These are phyloP conservation scores for Termitomyces titanicus DNA, from an alignment of 768 basidiomycete species.

Conservation along the genomic window DNA sequence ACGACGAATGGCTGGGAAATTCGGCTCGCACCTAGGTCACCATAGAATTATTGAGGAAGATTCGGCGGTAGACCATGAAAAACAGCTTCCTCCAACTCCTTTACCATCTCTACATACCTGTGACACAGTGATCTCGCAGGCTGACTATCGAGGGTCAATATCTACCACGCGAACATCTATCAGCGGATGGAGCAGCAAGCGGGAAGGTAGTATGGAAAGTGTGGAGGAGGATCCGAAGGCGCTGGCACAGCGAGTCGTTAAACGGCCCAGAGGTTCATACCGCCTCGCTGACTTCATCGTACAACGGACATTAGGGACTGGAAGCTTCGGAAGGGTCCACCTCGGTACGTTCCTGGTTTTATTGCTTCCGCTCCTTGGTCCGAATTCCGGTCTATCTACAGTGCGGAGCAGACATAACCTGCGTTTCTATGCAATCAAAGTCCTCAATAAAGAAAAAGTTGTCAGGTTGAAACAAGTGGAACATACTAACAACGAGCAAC, in stretches of 20 bases:
- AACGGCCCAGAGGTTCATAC: slow-evolving; percentile 63
- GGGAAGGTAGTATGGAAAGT: slow-evolving; percentile 31
- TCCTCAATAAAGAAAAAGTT: slow-evolving; percentile 89
- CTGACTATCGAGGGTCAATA: slow-evolving; percentile 62
- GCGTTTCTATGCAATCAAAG: slow-evolving; percentile 96
- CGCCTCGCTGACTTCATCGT: slow-evolving; percentile 75
- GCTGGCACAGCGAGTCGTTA: slow-evolving; percentile 23
- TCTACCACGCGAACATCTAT: slow-evolving; percentile 65
- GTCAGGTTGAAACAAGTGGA: slow-evolving; percentile 93
- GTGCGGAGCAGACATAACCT: slow-evolving; percentile 91
- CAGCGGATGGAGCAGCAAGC: slow-evolving; percentile 43
- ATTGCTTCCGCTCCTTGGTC: slow-evolving; percentile 8
- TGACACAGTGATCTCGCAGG: slow-evolving; percentile 28
- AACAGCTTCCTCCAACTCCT: slow-evolving; percentile 23
- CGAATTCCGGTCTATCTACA: slow-evolving; percentile 24
- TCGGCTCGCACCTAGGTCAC: slow-evolving; percentile 37
- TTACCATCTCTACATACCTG: slow-evolving; percentile 30
- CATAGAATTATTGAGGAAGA: slow-evolving; percentile 21
- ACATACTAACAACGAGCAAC: slow-evolving; percentile 94
- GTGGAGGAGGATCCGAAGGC: slow-evolving; percentile 24
- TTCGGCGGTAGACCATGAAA: slow-evolving; percentile 10
- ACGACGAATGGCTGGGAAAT: slow-evolving; percentile 49
- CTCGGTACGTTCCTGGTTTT: slow-evolving; percentile 48
- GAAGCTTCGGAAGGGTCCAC: slow-evolving; percentile 97
- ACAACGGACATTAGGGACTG: slow-evolving; percentile 84